Percentiles rank a stretch among this genome's conserved stretches.
phyloP scores from a whole-genome alignment of 2,329 filamentous ascomycete species.

The Lecanicillium sp. region DNA sequence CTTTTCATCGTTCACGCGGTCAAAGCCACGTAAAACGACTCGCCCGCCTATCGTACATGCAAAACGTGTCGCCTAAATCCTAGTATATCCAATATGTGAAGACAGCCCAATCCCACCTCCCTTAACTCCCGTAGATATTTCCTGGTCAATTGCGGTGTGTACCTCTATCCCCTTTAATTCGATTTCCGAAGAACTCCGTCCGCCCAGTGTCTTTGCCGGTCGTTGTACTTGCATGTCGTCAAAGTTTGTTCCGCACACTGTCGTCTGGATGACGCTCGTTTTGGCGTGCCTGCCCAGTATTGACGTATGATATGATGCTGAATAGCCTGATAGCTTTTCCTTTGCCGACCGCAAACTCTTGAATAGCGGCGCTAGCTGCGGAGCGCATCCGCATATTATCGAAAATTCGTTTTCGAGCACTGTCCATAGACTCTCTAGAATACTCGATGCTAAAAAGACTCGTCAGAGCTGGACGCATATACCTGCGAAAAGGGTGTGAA shows the following conservation, averaged over 20 bases:
- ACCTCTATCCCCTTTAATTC: conserved; percentile 13
- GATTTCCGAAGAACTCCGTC: conserved; percentile 10
- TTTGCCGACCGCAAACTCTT: not conserved
- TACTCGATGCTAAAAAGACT: conserved; percentile 1
- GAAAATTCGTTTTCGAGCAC: conserved; percentile 8
- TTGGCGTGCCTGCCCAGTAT: conserved; percentile 4
- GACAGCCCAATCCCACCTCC: not conserved
- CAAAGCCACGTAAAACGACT: no score
- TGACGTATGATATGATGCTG: conserved; percentile 6
- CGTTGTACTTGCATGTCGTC: not conserved
- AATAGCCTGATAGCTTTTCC: conserved; percentile 5
- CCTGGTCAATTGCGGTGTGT: conserved; percentile 11
- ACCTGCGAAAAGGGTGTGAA: no score
- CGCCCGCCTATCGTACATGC: not conserved
- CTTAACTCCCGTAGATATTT: conserved; percentile 6
- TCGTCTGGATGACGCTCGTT: conserved; percentile 8
- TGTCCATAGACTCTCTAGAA: conserved; percentile 5
- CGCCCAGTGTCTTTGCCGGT: not conserved
- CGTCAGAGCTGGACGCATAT: no score
- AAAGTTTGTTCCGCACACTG: conserved; percentile 2
- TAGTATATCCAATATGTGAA: not conserved
- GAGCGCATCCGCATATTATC: conserved; percentile 9
- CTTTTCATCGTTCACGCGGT: no score
- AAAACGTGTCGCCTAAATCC: not conserved
- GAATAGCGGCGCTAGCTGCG: conserved; percentile 7